Evolutionary conservation across 352 stramenopile species (phyloP), one percentile per base, ranked within the genome.

Genomic region (Thalassiosira exigua): DNA sequence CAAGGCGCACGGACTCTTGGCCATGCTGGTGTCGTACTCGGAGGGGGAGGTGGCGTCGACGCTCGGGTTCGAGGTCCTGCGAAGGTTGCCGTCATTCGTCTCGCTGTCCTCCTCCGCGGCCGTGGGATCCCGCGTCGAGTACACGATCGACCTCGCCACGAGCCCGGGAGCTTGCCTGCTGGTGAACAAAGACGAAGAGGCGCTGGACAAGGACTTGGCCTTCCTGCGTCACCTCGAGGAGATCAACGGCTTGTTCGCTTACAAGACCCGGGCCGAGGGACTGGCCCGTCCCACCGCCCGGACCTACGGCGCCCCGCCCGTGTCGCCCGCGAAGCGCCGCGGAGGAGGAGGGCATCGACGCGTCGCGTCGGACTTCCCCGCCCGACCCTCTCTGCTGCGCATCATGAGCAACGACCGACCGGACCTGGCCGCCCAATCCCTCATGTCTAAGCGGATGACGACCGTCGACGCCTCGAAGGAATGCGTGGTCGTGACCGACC

Each of bases 131-230:
- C 86, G 90, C 58, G 82, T 98, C 53, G 92, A 94, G 46, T 95
- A 95, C 74, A 98, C 95, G 1, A 94, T 97, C 52, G 95, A 98
- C 76, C 95, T 97, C 85, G 95, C 96, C 66, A 97, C 95, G 50
- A 96, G 93, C 3, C 95, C 95, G n/a, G 95, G 95, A 39, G 96
- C 92, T 81, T 96, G 97, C 69, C 96, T 98, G 90, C 88, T 98
- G 19, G 95, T 95, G 21, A 94, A 98, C 82, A 81, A 92, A 58
- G 91, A 97, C 80, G 83, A 89, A 41, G 69, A 85, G 41, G 86
- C 96, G 46, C 86, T 98, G 0, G 85, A 96, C 42, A 71, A 78
- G 3, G 96, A 96, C 76, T 74, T 87, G 57, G 75, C 82, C n/a
- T 83, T 85, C 56, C 71, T 90, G 44, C 75, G 83, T 17, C 80